phyloP scores from a whole-genome alignment of 2,329 filamentous ascomycete genomes.

The Albifimbria verrucaria region DNA sequence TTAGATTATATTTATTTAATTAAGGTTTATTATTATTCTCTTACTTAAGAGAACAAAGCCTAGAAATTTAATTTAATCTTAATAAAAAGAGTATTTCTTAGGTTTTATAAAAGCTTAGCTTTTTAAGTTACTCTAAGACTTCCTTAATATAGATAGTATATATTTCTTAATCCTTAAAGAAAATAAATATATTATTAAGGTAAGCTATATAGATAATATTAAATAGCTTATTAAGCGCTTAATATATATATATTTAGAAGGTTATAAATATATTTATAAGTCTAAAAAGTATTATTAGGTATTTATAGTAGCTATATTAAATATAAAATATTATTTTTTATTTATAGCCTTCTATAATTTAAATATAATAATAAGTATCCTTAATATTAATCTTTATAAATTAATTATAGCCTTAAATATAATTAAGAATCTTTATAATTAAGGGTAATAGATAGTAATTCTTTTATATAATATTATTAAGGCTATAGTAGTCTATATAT shows the following conservation, averaged over 20 bases:
- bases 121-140: conserved; percentile 6
- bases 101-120: conserved; percentile 8
- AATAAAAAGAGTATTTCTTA: conserved; percentile 9
- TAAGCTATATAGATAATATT: conserved; percentile 13
- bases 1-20: conserved; percentile 4
- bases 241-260: conserved; percentile 13
- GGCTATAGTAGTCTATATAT: conserved; percentile 11
- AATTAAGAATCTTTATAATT: conserved; percentile 6
- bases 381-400: conserved; percentile 9
- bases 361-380: conserved; percentile 10
- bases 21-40: conserved; percentile 4
- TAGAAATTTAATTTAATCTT: conserved; percentile 5
- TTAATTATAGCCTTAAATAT: conserved; percentile 4
- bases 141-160: conserved; percentile 10
- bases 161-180: conserved; percentile 5
- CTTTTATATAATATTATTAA: conserved; percentile 11
- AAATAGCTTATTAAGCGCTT: conserved; percentile 9
- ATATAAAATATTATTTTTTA: conserved; percentile 10
- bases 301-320: conserved; percentile 13
- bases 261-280: conserved; percentile 11
- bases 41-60: conserved; percentile 5
- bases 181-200: conserved; percentile 14
- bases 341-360: conserved; percentile 8
- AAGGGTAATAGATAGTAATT: conserved; percentile 8
- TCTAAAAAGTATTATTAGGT: conserved; percentile 11